Base-by-base conservation (phyloP, 108 stramenopile genomes). In the Seminavis robusta region DNA sequence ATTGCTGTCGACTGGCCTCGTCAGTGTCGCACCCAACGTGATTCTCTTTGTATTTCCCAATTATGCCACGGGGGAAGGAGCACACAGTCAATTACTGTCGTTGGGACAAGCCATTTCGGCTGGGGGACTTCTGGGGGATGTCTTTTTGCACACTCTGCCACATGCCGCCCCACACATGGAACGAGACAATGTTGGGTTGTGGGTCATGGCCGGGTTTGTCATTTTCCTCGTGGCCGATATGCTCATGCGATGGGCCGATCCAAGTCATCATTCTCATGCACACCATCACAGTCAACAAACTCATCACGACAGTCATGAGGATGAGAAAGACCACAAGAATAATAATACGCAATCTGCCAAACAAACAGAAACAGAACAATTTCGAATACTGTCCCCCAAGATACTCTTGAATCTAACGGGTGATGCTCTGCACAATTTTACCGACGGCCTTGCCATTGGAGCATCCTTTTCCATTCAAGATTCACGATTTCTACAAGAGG, bases 401-500 rank as follows among this genome's bases (percentile, higher is more conserved):
- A 71, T 89, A 16, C 40, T 90, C 13, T 72, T 95, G 30, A 95
- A 90, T 66, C 62, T 95, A 25, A 54, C 81, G 11, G 94, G 84
- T 27, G 94, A 95, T 65, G 58, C 87, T 5, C 57, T 95, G 44
- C 94, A 95, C 62, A 95, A 95, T 47, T 76, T 76, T 49, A 69
- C 74, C 6, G 74, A 76, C 37, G 74, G 74, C 0, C 56, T 95
- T 13, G 88, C 91, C 13, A 92, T 95, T 59, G 94, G 94, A 27
- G 84, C 90, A 2, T 76, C 84, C 20, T 92, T 78, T 77, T 59
- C 86, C 23, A 63, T 64, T 17, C 45, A 48, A 27, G 29, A 47
- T 34, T 9, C 26, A 36, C 24, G 19, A 3, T 32, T 41, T 40
- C 19, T 54, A 19, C 15, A 19, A 52, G 39, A 45, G 33, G 20